phyloP scores from a whole-genome alignment of 352 stramenopile species.

The Globisporangium radiosum region DNA sequence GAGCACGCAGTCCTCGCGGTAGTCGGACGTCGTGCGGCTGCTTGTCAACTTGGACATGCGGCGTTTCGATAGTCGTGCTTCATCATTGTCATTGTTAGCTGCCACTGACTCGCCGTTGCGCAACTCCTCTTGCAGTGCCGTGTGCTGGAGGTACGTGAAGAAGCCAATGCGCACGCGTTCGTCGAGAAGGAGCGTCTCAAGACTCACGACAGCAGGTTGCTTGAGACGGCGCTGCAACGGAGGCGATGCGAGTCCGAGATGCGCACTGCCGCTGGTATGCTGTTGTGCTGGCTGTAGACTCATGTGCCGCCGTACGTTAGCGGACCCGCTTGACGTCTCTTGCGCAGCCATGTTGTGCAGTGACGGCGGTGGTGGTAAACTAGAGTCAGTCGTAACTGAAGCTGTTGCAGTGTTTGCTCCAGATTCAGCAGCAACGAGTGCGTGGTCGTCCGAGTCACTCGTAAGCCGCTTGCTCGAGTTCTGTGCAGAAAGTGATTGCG shows the following conservation, averaged over 20 bases:
- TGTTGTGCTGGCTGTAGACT: slow-evolving; percentile 8
- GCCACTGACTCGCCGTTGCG: slow-evolving; percentile 9
- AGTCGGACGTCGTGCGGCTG: slow-evolving; percentile 26
- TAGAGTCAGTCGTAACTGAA: not conserved
- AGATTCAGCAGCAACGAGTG: not conserved
- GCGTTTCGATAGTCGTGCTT: slow-evolving; percentile 2
- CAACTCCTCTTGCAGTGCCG: slow-evolving; percentile 30
- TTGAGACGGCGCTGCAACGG: slow-evolving; percentile 11
- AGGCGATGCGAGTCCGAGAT: not conserved
- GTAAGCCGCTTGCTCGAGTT: not conserved
- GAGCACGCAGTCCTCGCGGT: slow-evolving; percentile 53
- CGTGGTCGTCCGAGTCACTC: not conserved
- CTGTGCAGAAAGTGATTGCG: slow-evolving; percentile 4
- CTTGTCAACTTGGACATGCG: slow-evolving; percentile 22
- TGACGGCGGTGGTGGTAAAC: not conserved
- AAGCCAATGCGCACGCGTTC: slow-evolving; percentile 46
- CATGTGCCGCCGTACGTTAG: slow-evolving; percentile 1
- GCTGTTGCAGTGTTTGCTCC: not conserved
- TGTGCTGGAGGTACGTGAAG: slow-evolving; percentile 44
- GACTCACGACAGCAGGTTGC: slow-evolving; percentile 29
- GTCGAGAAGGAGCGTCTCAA: slow-evolving; percentile 52
- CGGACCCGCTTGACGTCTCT: not conserved
- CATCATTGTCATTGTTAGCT: slow-evolving; percentile 1
- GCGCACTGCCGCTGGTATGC: not conserved
- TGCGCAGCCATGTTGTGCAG: not conserved